These are phyloP conservation scores for Camelina laxa DNA, from an alignment of 345 rosid genomes.

Conservation along the genomic window DNA sequence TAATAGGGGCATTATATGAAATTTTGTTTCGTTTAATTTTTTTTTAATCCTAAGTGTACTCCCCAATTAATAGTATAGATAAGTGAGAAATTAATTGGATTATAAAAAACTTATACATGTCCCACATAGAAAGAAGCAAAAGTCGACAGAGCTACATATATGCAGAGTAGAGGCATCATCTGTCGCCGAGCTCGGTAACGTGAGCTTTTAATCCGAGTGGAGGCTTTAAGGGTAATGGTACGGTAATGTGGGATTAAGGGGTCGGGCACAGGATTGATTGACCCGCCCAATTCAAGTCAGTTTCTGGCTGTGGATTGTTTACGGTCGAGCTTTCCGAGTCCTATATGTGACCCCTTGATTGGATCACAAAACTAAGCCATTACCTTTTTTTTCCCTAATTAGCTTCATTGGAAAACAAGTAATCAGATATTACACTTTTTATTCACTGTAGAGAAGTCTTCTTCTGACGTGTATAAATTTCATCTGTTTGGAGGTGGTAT, in stretches of 20 bases:
- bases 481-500: too few species aligned
- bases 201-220: slow-evolving; percentile 16
- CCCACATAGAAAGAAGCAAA: background rate
- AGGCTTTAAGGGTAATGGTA: slow-evolving; percentile 3
- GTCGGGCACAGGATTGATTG: background rate
- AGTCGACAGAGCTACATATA: background rate
- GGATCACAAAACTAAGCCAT: background rate
- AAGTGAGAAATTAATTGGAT: too few species aligned
- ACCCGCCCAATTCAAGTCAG: background rate
- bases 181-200: slow-evolving; percentile 10
- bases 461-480: too few species aligned
- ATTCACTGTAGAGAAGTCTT: too few species aligned
- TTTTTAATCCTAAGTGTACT: too few species aligned
- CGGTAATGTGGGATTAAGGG: background rate
- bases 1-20: too few species aligned
- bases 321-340: background rate
- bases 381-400: background rate
- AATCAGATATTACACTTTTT: too few species aligned
- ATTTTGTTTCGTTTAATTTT: too few species aligned
- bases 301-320: background rate
- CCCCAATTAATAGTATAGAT: too few species aligned
- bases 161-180: background rate
- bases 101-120: too few species aligned
- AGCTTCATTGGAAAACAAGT: background rate
- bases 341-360: background rate